Conservation (phyloP, 2,329 filamentous ascomycete genomes). For the Neophaeococcomyces mojaviensis region DNA sequence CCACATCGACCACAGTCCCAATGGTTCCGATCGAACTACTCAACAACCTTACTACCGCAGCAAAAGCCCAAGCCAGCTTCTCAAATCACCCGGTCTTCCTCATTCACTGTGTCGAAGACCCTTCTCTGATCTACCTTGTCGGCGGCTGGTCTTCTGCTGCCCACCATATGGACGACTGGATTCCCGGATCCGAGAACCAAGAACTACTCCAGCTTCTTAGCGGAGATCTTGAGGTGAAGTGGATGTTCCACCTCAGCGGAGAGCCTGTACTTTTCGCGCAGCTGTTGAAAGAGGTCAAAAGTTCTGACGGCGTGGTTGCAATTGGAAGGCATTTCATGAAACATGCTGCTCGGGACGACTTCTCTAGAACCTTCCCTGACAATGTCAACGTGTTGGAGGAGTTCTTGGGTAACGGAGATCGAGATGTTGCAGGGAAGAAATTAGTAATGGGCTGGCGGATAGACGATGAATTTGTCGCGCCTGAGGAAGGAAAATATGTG, state of each 20-base stretch:
- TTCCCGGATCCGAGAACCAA: conserved; percentile 37
- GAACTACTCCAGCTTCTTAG: conserved; percentile 30
- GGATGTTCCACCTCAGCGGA: conserved; percentile 38
- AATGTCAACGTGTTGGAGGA: conserved; percentile 1
- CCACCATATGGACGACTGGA: conserved; percentile 37
- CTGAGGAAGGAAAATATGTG: background rate
- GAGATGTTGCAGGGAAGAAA: too few species aligned
- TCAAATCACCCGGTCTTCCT: conserved; percentile 25
- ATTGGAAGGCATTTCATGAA: conserved; percentile 13
- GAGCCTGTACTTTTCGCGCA: conserved; percentile 20
- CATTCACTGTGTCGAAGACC: conserved; percentile 39
- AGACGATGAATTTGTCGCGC: conserved; percentile 22
- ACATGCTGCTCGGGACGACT: conserved; percentile 8
- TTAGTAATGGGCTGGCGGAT: conserved; percentile 31
- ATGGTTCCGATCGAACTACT: background rate
- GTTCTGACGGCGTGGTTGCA: conserved; percentile 6
- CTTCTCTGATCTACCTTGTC: conserved; percentile 36
- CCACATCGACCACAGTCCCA: conserved; percentile 25
- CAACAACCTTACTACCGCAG: background rate
- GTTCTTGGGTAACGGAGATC: background rate
- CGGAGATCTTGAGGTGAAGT: conserved; percentile 33
- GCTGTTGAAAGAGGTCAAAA: background rate
- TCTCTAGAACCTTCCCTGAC: conserved; percentile 5
- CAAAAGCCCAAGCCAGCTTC: conserved; percentile 21
- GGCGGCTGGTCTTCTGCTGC: conserved; percentile 39